Evolutionary conservation across 2,329 filamentous ascomycete genomes (phyloP), one percentile per base, ranked within the genome.

Genomic region (Zasmidium cellare): DNA sequence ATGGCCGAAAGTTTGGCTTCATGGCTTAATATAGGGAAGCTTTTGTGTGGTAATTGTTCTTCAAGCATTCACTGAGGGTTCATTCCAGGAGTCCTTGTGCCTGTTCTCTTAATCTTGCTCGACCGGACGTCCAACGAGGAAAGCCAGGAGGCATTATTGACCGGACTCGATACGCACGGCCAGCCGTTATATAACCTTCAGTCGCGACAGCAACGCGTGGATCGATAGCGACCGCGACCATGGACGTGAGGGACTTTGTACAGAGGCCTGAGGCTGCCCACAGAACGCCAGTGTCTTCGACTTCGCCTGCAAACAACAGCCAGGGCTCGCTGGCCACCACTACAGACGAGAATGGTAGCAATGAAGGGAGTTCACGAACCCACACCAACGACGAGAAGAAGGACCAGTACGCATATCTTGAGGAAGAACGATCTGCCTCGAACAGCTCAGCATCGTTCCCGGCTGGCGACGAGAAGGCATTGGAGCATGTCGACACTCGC

Each of bases 401-500:
- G n/a, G 35, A 41, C 6, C 25, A 28, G 25, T 28, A 28, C 11
- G 16, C 35, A 41, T 9, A 9, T 14, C 35, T 9, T 14, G 35
- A 3, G 6, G n/a, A 41, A 5, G 35, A 41, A 14, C 11, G 35
- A 14, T 41, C 35, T n/a, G 35, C 35, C 7, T 41, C 35, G 35
- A 18, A 41, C 35, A 41, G 35, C n/a, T 14, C 35, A 3, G 35
- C 35, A 5, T 41, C 35, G 35, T 41, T 41, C 35, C 3, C 35
- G 5, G n/a, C 35, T 20, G 31, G 31, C 50, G 50, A 52, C 20
- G 18, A 20, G 31, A 52, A 44, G 22, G 16, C 14, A 6, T 28
- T 52, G 18, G 35, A 44, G 20, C 50, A 52, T 18, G 20, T 44
- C 55, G 49, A 57, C 16, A 53, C 49, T n/a, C 35, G 19, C 16